Base-by-base conservation (phyloP, 23 red algal species). In the Gracilaria domingensis region DNA sequence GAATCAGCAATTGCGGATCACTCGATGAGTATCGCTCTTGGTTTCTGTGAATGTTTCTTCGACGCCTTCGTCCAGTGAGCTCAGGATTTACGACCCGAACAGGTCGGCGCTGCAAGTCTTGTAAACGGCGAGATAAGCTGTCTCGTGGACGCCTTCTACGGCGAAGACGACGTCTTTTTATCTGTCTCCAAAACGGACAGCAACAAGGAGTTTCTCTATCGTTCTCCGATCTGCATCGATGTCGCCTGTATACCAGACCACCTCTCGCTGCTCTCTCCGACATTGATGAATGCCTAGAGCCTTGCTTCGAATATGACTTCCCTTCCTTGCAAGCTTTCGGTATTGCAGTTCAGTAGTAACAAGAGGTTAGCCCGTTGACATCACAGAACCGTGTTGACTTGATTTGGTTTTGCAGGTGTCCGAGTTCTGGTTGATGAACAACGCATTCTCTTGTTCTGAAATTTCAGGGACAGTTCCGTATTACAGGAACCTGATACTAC, bases 61-160 rank as follows among this genome's bases (percentile, higher is more conserved):
- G 39, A 7, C 39, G 72, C 34, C 72, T 49, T 77, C 72, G 38
- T 29, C 26, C 9, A 25, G 12, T 77, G 30, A 77, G 34, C 38
- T 32, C 72, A 25, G 72, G 21, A 30, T 77, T 77, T 21, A 30
- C 42, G 72, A 77, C 50, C 50, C 72, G 40, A 14, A 77, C 72
- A 39, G 72, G 72, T 51, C 72, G 23, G 11, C 38, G 38, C 50
- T 51, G 38, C 72, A 51, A 26, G 0, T 77, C 40, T 51, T 77
- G 72, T 5, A 77, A 14, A 51, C 72, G 72, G 72, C 72, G 72
- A 51, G 72, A 77, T 30, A 77, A 20, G 14, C 72, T 77, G 36
- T 77, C 72, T 28, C 30, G 72, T 50, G 28, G 38, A 28, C 34
- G 14, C 23, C 42, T 48, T 77, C 72, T 50, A 32, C 42, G 72